phyloP scores from a whole-genome alignment of 192 early-diverging fungal species.

The Backusella liffmaniae region DNA sequence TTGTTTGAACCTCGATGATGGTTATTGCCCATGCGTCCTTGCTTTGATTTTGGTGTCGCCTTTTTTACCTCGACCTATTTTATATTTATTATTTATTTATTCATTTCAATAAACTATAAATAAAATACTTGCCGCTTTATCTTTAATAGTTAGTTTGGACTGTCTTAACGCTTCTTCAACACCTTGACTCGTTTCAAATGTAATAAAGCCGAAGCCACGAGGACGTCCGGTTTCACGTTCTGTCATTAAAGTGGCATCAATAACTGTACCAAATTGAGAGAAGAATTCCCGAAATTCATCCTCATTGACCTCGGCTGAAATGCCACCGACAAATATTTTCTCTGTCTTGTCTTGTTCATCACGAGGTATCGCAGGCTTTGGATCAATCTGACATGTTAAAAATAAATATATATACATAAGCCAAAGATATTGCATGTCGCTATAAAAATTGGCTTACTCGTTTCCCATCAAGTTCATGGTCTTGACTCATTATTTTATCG shows the following conservation, averaged over 20 bases:
- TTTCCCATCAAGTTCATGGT: slow-evolving; percentile 78
- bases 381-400: slow-evolving; percentile 57
- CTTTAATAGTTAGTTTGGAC: slow-evolving; percentile 67
- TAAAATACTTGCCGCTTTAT: slow-evolving; percentile 56
- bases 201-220: slow-evolving; percentile 95
- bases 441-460: slow-evolving; percentile 49
- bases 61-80: slow-evolving; percentile 67
- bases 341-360: slow-evolving; percentile 77
- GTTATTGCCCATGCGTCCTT: slow-evolving; percentile 26
- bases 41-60: slow-evolving; percentile 61
- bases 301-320: slow-evolving; percentile 84
- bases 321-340: slow-evolving; percentile 94
- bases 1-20: slow-evolving; percentile 24
- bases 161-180: slow-evolving; percentile 76
- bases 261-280: slow-evolving; percentile 77
- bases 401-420: background rate
- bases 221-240: slow-evolving; percentile 85
- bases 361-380: slow-evolving; percentile 69
- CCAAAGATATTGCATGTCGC: background rate
- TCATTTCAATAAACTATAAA: background rate
- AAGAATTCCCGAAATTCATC: slow-evolving; percentile 85
- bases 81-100: background rate
- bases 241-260: slow-evolving; percentile 84
- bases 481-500: slow-evolving; percentile 62
- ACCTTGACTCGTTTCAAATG: slow-evolving; percentile 73